Evolutionary conservation across 1,284 basidiomycete genomes (phyloP), one percentile per base, ranked within the genome.

Genomic region (Cryptococcus sp.): DNA sequence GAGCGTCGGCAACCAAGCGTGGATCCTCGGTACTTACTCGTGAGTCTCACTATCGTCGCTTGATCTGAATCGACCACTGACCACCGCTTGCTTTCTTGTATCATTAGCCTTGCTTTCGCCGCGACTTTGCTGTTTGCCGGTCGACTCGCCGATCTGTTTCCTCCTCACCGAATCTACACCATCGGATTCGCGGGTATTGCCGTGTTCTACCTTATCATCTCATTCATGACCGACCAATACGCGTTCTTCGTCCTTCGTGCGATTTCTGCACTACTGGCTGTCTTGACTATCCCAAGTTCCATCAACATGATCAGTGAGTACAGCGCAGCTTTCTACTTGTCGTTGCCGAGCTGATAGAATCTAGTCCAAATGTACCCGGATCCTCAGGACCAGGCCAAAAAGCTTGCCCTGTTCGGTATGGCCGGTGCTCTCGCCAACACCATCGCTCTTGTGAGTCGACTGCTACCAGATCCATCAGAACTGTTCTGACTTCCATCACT

Each of bases 211-310:
- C 64, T 78, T 43, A 67, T 73, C 69, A 75, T 75, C 54, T 70
- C 68, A 19, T 77, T 77, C 64, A 74, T 75, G 70, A 59, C 52
- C 50, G 55, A 76, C 57, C 66, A 74, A 61, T 75, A 73, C 56
- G 73, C 74, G 19, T 78, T 78, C 63, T 76, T 71, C 58, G 62
- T 76, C 48, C 68, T 78, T 6, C 72, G 76, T 45, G 71, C 74
- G 13, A 45, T 78, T 46, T 74, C 72, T 1, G 74, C 68, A 3
- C 56, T 78, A 1, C 54, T 76, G 23, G 76, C 74, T 5, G 72
- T 72, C 11, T 60, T 71, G 56, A 78, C 75, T 20, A 76, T 78
- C 44, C 74, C 74, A 5, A 65, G 64, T 25, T 65, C 73, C 1
- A 73, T 76, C 66, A 74, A 74, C 64, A 74, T 76, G 70, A 72